Base-by-base conservation (phyloP, 345 rosid genomes). In the Eucalyptus marginata region DNA sequence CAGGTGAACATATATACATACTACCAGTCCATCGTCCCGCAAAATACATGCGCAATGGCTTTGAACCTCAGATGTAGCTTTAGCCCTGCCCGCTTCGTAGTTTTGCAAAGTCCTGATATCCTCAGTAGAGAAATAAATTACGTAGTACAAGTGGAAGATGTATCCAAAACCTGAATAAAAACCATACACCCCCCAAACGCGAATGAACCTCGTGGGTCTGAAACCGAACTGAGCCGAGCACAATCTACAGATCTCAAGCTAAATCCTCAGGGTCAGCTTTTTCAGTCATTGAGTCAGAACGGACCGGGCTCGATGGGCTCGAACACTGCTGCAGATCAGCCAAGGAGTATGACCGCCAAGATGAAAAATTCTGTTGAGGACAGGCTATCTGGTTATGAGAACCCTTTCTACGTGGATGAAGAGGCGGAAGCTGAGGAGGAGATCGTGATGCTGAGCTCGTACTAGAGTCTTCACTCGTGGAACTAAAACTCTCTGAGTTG, bases 401-500 rank as follows among this genome's bases (percentile, higher is more conserved):
- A 17, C 91, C 85, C 88, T 86, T 90, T 50, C 92, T 90, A 81
- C 90, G 90, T 8, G 99, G 99, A 88, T 94, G 93, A 91, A 95
- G 84, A 1, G 99, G 99, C 24, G 99, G 99, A 59, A 95, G 94
- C 20, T 92, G 93, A 8, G 94, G 92, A 6, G 96, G 94, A 66
- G 96, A 94, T 88, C 92, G 93, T 1, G 94, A 89, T 84, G 87
- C 90, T 20, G 95, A 94, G 56, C 94, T 92, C 0, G 96, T 94
- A 49, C 89, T 89, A 1, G 94, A 93, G 62, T 93, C 96, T 6
- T 94, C 95, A 16, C 96, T 96, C 1, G 95, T 71, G 24, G 96
- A 94, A 5, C 94, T 90, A 25, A 90, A 91, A 90, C 95, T 95
- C n/a, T 95, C 98, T 0, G 94, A 95, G 76, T 94, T 90, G 90